Conservation (phyloP, 1,139 yeast species). For the Geotrichum citri-aurantii region DNA sequence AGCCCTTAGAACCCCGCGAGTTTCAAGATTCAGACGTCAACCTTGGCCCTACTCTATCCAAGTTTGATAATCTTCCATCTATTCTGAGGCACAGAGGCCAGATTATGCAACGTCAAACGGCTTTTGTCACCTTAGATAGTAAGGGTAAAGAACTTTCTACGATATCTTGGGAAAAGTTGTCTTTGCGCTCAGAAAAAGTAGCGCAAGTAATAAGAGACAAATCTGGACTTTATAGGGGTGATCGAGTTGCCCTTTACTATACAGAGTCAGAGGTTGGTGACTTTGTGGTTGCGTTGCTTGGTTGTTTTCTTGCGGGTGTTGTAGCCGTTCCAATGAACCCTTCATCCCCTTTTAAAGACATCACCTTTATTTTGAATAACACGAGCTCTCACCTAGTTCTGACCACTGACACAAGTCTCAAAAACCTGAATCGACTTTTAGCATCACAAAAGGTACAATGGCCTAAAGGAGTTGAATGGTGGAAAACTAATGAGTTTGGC, state of each 20-base stretch:
- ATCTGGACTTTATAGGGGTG: constrained; percentile 67
- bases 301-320: constrained; percentile 89
- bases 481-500: constrained; percentile 90
- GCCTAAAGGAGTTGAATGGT: constrained; percentile 59
- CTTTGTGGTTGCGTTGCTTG: constrained; percentile 78
- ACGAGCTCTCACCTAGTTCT: constrained; percentile 76
- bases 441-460: constrained; percentile 43
- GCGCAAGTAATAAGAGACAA: constrained; percentile 82
- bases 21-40: constrained; percentile 35
- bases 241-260: constrained; percentile 76
- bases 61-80: constrained; percentile 58
- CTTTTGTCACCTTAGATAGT: constrained; percentile 64
- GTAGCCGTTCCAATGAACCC: constrained; percentile 92
- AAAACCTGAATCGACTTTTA: constrained; percentile 59
- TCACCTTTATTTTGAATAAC: constrained; percentile 61
- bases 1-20: constrained; percentile 41
- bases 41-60: constrained; percentile 32
- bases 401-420: constrained; percentile 72
- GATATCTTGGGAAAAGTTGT: constrained; percentile 87
- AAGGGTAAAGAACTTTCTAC: constrained; percentile 74
- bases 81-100: constrained; percentile 69
- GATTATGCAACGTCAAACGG: constrained; percentile 59
- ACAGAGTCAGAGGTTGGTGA: constrained; percentile 81
- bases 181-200: constrained; percentile 75
- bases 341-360: constrained; percentile 59